Evolutionary conservation across 2,329 filamentous ascomycete species (phyloP).

Genomic region (Massarina eburnea): DNA sequence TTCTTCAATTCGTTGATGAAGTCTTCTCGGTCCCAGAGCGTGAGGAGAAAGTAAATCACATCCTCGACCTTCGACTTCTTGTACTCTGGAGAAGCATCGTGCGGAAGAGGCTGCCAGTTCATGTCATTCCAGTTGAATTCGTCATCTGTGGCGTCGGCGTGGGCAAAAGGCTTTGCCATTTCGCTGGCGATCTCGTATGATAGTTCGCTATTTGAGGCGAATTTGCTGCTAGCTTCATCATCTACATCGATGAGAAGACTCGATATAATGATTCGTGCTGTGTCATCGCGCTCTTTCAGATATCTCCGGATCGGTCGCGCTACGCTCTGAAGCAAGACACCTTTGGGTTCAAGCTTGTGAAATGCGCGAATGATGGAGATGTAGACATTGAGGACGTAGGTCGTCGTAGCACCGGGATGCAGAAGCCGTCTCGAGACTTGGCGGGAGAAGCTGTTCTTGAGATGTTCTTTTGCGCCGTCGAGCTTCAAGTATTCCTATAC

Average conservation of each 20-base stretch:
- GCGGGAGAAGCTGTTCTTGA: conserved; percentile 69
- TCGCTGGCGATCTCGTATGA: conserved; percentile 67
- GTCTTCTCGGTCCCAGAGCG: conserved; percentile 84
- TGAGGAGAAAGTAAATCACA: conserved; percentile 87
- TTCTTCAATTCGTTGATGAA: conserved; percentile 94
- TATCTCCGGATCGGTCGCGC: conserved; percentile 74
- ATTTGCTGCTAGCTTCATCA: conserved; percentile 45
- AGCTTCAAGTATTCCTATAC: conserved; percentile 66
- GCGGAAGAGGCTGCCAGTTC: conserved; percentile 88
- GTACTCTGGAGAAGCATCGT: conserved; percentile 89
- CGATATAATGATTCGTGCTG: conserved; percentile 74
- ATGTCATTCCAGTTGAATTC: conserved; percentile 90
- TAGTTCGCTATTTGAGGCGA: conserved; percentile 64
- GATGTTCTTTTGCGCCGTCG: conserved; percentile 66
- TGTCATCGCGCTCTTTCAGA: conserved; percentile 74
- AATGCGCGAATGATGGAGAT: conserved; percentile 79
- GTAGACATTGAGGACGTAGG: conserved; percentile 75
- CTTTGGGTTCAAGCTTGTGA: conserved; percentile 73
- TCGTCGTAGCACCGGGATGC: conserved; percentile 74
- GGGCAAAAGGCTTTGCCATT: conserved; percentile 61
- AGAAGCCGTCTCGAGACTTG: conserved; percentile 68
- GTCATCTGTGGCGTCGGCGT: conserved; percentile 54
- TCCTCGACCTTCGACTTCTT: conserved; percentile 86
- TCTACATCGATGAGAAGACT: conserved; percentile 67
- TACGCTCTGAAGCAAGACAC: conserved; percentile 74